Conservation (phyloP, 139 green algal species). For the Chlamydomonas schloesseri region DNA sequence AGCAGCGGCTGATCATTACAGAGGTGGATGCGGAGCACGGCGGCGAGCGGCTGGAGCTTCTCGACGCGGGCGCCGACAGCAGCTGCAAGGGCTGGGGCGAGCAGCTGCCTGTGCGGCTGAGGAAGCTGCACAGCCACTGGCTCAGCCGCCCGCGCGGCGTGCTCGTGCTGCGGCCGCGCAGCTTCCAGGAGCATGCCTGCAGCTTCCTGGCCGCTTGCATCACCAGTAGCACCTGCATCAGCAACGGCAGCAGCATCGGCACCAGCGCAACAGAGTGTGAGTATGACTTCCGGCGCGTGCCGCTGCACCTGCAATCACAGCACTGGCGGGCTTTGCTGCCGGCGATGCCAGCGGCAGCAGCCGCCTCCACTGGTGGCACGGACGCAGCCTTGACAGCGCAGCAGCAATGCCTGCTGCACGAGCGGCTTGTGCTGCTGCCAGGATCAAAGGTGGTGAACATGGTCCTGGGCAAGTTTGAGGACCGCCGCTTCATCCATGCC, state of each 20-base stretch:
- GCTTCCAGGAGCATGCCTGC: slow-evolving; percentile 51
- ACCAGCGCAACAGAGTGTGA: not conserved
- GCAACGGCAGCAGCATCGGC: not conserved
- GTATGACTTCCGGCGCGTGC: slow-evolving; percentile 36
- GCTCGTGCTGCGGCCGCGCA: slow-evolving; percentile 52
- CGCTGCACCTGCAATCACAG: not conserved
- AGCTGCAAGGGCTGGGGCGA: slow-evolving; percentile 49
- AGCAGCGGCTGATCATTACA: slow-evolving; percentile 14
- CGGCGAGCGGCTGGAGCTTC: slow-evolving; percentile 54
- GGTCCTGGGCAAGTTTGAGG: slow-evolving; percentile 66
- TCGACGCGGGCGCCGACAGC: slow-evolving; percentile 44
- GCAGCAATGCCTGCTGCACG: not conserved
- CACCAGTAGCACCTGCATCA: not conserved
- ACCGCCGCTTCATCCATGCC: slow-evolving; percentile 59
- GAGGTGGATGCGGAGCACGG: slow-evolving; percentile 42
- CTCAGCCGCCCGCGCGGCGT: slow-evolving; percentile 43
- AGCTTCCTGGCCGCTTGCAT: slow-evolving; percentile 44
- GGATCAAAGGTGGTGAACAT: not conserved
- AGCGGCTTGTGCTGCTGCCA: slow-evolving; percentile 50
- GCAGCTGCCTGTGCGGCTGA: slow-evolving; percentile 55
- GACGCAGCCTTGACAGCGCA: not conserved
- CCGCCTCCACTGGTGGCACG: too few species aligned
- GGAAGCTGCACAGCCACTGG: slow-evolving; percentile 67
- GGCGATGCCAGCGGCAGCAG: not conserved
- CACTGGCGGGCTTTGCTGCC: slow-evolving; percentile 23